Conservation (phyloP, 768 basidiomycete genomes). For the Vishniacozyma victoriae region DNA sequence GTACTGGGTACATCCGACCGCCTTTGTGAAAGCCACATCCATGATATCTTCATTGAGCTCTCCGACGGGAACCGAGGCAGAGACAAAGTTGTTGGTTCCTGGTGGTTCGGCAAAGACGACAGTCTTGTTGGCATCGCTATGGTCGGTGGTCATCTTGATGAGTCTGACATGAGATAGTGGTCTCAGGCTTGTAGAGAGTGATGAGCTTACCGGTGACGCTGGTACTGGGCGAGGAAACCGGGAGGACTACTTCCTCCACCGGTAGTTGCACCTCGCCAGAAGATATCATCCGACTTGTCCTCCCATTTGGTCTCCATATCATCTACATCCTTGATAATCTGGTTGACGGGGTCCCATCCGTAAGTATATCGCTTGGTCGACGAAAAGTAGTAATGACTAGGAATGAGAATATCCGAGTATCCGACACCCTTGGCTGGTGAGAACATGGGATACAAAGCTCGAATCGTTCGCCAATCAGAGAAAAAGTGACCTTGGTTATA, state of each 20-base stretch:
- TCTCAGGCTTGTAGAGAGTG: slow-evolving; percentile 3
- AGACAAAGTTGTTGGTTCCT: slow-evolving; percentile 56
- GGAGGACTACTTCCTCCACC: slow-evolving; percentile 84
- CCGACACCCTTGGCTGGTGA: slow-evolving; percentile 82
- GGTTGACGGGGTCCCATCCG: slow-evolving; percentile 74
- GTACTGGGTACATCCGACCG: slow-evolving; percentile 63
- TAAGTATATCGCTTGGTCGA: slow-evolving; percentile 78
- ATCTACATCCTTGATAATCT: slow-evolving; percentile 69
- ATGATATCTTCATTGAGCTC: slow-evolving; percentile 71
- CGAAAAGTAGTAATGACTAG: slow-evolving; percentile 92
- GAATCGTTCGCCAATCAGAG: slow-evolving; percentile 88
- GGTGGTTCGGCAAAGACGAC: slow-evolving; percentile 67
- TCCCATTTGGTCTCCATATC: slow-evolving; percentile 85
- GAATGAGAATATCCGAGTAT: slow-evolving; percentile 84
- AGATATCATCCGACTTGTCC: slow-evolving; percentile 72
- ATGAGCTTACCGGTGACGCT: slow-evolving; percentile 65
- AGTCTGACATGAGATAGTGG: slow-evolving; percentile 56
- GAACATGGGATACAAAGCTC: slow-evolving; percentile 85
- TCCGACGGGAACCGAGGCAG: slow-evolving; percentile 57
- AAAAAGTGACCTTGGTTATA: slow-evolving; percentile 92
- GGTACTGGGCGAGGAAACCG: slow-evolving; percentile 75
- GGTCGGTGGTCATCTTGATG: slow-evolving; percentile 68
- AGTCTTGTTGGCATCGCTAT: slow-evolving; percentile 55
- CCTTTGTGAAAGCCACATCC: slow-evolving; percentile 80
- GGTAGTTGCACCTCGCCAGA: slow-evolving; percentile 94